Percentiles rank a stretch among this genome's conserved stretches.
Conservation (phyloP, 2,329 filamentous ascomycete species). For the Chlorencoelia australis region DNA sequence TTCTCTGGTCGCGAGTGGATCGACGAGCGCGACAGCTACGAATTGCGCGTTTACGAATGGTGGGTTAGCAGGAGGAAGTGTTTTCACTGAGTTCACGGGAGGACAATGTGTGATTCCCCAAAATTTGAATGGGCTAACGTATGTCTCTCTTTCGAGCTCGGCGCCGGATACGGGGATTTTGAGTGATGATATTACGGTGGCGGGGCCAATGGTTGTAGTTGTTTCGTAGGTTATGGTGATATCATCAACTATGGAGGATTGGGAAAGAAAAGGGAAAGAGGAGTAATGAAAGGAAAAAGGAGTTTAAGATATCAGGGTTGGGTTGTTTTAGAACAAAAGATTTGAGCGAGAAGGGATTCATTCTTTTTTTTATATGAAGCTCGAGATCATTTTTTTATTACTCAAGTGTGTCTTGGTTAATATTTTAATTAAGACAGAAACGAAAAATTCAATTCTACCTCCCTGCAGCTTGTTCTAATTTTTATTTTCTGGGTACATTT, state of each 20-base stretch:
- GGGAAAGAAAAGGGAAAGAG: background rate
- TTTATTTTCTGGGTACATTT: no score
- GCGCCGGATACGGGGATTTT: slow-evolving; percentile 41
- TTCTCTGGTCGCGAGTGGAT: no score
- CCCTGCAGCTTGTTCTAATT: no score
- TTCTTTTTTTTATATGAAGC: no score
- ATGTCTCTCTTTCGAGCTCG: slow-evolving; percentile 53
- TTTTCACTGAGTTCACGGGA: slow-evolving; percentile 46
- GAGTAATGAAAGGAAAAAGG: background rate
- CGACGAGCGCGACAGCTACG: slow-evolving; percentile 43
- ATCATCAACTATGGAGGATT: background rate
- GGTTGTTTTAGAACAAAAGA: no score
- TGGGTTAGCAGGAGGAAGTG: slow-evolving; percentile 43
- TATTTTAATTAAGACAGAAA: no score
- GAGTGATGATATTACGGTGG: slow-evolving; percentile 54
- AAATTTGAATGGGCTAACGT: slow-evolving; percentile 52
- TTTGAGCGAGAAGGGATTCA: no score
- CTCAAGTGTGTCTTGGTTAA: no score
- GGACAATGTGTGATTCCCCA: slow-evolving; percentile 51
- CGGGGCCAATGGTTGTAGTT: slow-evolving; percentile 50
- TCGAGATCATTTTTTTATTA: no score
- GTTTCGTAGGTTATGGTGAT: slow-evolving; percentile 18
- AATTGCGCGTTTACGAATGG: slow-evolving; percentile 61
- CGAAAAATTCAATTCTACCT: no score
- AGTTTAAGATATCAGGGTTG: no score